Conservation (phyloP, 495 filamentous ascomycete genomes). For the Saxophila tyrrhenica region DNA sequence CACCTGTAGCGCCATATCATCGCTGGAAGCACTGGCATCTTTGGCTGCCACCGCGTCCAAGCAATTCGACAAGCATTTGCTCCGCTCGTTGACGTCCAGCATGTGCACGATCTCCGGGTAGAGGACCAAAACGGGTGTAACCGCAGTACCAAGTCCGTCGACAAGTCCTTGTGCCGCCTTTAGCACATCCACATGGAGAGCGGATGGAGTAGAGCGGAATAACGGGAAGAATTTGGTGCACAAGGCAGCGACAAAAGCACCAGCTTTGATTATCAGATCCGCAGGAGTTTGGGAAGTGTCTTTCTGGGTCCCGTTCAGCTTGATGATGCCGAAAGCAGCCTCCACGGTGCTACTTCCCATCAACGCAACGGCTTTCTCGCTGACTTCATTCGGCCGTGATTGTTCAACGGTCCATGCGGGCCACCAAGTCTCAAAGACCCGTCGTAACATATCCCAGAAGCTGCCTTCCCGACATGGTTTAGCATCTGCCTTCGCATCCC, state of each 20-base stretch:
- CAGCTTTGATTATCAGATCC: background rate
- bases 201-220: background rate
- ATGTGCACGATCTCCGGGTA: background rate
- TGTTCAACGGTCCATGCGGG: constrained; percentile 1
- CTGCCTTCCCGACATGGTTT: background rate
- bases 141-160: background rate
- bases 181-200: too few relatives aligned
- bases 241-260: background rate
- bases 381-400: background rate
- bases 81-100: background rate
- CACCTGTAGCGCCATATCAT: background rate
- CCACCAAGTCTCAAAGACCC: constrained; percentile 6
- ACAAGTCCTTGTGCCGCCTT: background rate
- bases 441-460: background rate
- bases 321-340: background rate
- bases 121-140: background rate
- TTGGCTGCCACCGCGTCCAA: background rate
- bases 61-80: background rate
- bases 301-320: background rate
- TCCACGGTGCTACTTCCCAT: background rate
- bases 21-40: background rate
- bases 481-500: background rate
- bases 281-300: background rate
- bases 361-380: background rate
- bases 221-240: background rate